Base-by-base conservation (phyloP, 768 basidiomycete species). In the Leccinellum rugosiceps region DNA sequence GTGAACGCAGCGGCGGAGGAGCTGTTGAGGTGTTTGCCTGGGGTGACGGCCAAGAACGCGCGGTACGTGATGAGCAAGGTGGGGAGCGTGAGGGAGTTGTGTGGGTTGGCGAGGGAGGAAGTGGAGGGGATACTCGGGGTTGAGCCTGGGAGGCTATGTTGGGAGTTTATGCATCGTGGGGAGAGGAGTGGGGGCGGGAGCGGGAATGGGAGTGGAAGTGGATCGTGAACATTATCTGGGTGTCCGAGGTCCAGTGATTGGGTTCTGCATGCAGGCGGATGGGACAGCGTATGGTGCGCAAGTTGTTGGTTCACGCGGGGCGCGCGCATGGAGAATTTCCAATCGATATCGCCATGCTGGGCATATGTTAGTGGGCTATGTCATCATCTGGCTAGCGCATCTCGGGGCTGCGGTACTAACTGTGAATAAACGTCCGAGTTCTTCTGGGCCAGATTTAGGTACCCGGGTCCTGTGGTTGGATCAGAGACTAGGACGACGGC, bases 61-160 rank as follows among this genome's bases (percentile, higher is more conserved):
- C 86, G 88, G 68, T 86, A 90, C 71, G 86, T 98, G 49, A 90
- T 89, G 86, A 81, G 79, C 63, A 86, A 83, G 66, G 87, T 95
- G n/a, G 75, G 77, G 62, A 93, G 83, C 68, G 81, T 98, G 30
- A 77, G 83, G 53, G 87, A 87, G 69, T 72, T 98, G 55, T 90
- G 88, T 64, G 82, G 79, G 68, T 73, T 94, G 76, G 68, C 68
- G 45, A 68, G 85, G 58, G 68, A 73, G 56, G 75, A 85, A 55
- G 80, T 97, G 48, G 86, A 92, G 71, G 84, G 78, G 17, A 78
- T 94, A 23, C 69, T 96, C 34, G 94, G 94, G 6, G 81, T 81
- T 4, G 94, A 92, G 63, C 87, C 88, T 0, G 95, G 93, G 23
- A 88, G 83, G 66, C 71, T 80, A 14, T 90, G 90, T 63, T 93